Percentiles rank a stretch among this genome's conserved stretches.
Conservation (phyloP, 768 basidiomycete species). For the Russula vinacea region DNA sequence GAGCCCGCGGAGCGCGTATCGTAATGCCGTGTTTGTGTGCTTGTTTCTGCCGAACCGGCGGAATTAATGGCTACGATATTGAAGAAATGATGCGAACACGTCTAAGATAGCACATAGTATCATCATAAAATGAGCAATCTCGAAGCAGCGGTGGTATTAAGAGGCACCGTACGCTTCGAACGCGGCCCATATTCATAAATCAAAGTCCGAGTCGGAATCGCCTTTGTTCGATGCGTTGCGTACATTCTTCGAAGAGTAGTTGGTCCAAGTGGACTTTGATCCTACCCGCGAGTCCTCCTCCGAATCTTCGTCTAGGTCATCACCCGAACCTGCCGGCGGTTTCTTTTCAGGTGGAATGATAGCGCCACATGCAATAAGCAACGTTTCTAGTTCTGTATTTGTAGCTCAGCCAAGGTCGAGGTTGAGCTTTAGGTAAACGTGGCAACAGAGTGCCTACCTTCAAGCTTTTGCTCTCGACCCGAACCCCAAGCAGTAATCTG, state of each 20-base stretch:
- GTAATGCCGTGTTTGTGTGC: conserved; percentile 33
- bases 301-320: conserved; percentile 45
- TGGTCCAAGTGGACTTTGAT: conserved; percentile 57
- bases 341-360: conserved; percentile 53
- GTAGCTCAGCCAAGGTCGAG: conserved; percentile 1
- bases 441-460: conserved; percentile 52
- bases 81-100: neutral
- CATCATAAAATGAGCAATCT: neutral
- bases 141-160: neutral
- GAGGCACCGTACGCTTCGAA: neutral
- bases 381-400: conserved; percentile 62
- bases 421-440: neutral
- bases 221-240: conserved; percentile 49
- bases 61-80: conserved; percentile 28
- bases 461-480: conserved; percentile 67
- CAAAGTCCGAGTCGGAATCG: conserved; percentile 77
- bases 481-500: conserved; percentile 85
- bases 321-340: conserved; percentile 34
- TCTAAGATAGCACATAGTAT: neutral
- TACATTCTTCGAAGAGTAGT: conserved; percentile 54
- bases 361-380: conserved; percentile 61
- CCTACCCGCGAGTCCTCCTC: conserved; percentile 51
- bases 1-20: conserved; percentile 33
- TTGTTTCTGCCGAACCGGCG: neutral
- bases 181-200: conserved; percentile 37